Evolutionary conservation across 805 yeast genomes (phyloP), one percentile per base, ranked within the genome.

Genomic region (Starmerella floris): DNA sequence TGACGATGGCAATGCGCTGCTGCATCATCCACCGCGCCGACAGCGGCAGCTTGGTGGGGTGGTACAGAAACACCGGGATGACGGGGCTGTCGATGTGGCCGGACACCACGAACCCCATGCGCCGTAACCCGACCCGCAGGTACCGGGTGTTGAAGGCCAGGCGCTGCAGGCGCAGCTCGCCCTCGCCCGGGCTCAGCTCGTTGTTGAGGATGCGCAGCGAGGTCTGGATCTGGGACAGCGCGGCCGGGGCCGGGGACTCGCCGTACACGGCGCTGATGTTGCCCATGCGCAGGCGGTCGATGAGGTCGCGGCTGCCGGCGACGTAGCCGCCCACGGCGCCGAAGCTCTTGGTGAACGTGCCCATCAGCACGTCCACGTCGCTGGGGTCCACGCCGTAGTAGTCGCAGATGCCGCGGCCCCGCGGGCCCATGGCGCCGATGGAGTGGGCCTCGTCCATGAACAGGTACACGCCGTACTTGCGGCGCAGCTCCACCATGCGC

Each of bases 311-410:
- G 49, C 69, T 69, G 36, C 80, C 93, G n/a, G 95, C 88, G 50
- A 91, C 67, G 60, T 91, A 91, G 37, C 98, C 99, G 57, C 99
- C 99, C 33, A 97, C 84, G 16, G 98, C 97, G 60, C 99, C 98
- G 61, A 91, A 91, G 1, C 95, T 83, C 64, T 91, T 91, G 40
- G 98, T 93, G 44, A 91, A 73, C 6, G 99, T 91, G 39, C 99
- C 99, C 99, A 91, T 91, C 51, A 91, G 64, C 49, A 91, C 66
- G 63, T 91, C 99, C 44, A 91, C 68, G 35, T 74, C 74, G 11
- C 64, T 59, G 32, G 97, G 88, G 50, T 76, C 72, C 38, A 91
- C 74, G 42, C 79, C 79, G 61, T 82, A 91, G 64, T 83, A 83
- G 57, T 91, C 97, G 66, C 96, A 87, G 30, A 91, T 80, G 57